A percentile compares a stretch with the other conserved stretches of the same genome.
These are phyloP conservation scores for Microthyrium microscopicum DNA, from an alignment of 2,329 filamentous ascomycete species.

Conservation along the genomic window DNA sequence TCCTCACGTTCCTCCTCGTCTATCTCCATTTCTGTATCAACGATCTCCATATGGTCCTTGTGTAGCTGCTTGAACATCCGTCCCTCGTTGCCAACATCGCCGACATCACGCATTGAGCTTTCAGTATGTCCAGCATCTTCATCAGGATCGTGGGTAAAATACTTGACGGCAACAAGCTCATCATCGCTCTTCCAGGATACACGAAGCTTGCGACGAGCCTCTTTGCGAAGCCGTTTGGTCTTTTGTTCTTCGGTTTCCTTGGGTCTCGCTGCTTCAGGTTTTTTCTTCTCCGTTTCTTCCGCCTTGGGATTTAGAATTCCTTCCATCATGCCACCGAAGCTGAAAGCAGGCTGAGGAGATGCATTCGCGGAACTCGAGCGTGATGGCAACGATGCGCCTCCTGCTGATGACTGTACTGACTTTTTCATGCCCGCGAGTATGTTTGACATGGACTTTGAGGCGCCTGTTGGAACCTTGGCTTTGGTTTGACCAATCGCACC, in stretches of 20 bases:
- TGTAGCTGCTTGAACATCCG: constrained; percentile 36
- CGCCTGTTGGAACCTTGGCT: no score
- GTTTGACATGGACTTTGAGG: no score
- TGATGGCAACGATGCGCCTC: no score
- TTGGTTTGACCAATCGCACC: no score
- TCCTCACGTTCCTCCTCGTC: constrained; percentile 38
- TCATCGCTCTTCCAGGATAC: constrained; percentile 55
- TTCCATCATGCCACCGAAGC: constrained; percentile 22
- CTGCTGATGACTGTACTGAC: no score
- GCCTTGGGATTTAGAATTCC: no score
- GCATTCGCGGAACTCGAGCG: constrained; percentile 3
- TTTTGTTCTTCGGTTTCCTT: constrained; percentile 53
- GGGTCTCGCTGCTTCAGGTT: constrained; percentile 36
- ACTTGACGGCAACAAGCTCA: constrained; percentile 47
- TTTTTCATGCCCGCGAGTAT: no score
- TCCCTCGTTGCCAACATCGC: constrained; percentile 48
- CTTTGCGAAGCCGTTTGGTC: constrained; percentile 52
- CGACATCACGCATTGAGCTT: constrained; percentile 55
- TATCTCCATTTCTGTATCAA: constrained; percentile 33
- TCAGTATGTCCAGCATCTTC: constrained; percentile 52
- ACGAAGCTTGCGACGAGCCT: constrained; percentile 50
- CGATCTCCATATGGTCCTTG: constrained; percentile 52
- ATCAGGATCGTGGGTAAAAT: constrained; percentile 55
- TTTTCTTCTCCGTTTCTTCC: constrained; percentile 30
- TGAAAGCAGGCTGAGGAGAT: constrained; percentile 18